These are phyloP conservation scores for Mycena belliarum DNA, from an alignment of 768 basidiomycete species.

Conservation along the genomic window DNA sequence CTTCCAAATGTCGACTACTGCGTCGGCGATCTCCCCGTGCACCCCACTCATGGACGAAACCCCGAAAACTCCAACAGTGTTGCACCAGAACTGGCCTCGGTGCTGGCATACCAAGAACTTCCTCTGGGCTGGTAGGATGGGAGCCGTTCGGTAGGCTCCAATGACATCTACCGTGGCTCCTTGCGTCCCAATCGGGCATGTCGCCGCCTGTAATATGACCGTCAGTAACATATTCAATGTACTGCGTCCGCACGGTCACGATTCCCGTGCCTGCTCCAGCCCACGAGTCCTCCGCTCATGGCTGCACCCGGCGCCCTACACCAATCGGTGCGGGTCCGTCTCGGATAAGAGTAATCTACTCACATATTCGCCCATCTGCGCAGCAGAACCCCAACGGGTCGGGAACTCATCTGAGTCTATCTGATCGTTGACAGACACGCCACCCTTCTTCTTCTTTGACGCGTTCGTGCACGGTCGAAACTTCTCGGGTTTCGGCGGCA, in stretches of 20 bases:
- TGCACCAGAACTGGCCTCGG: not conserved
- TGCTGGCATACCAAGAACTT: not conserved
- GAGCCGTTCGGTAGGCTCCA: not conserved
- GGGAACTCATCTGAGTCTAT: slow-evolving; percentile 26
- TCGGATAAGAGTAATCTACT: not conserved
- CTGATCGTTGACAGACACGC: slow-evolving; percentile 24
- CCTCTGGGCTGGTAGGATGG: not conserved
- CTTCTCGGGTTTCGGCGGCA: slow-evolving; percentile 21
- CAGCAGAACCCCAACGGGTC: slow-evolving; percentile 24
- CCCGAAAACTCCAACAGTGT: not conserved
- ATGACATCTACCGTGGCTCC: not conserved
- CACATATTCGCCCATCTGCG: slow-evolving; percentile 1
- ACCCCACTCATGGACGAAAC: not conserved
- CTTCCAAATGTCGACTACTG: not conserved
- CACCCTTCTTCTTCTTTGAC: slow-evolving; percentile 5
- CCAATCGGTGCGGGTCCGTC: no score
- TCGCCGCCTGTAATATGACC: not conserved
- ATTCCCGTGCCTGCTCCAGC: no score
- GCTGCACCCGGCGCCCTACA: no score
- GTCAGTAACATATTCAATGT: slow-evolving; percentile 1
- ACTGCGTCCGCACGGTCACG: not conserved
- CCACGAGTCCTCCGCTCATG: no score
- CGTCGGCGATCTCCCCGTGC: slow-evolving; percentile 2
- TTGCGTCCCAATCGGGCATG: not conserved
- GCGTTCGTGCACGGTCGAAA: slow-evolving; percentile 22